Evolutionary conservation across 2,329 filamentous ascomycete genomes (phyloP).

Genomic region (Ophidiomyces ophidiicola): DNA sequence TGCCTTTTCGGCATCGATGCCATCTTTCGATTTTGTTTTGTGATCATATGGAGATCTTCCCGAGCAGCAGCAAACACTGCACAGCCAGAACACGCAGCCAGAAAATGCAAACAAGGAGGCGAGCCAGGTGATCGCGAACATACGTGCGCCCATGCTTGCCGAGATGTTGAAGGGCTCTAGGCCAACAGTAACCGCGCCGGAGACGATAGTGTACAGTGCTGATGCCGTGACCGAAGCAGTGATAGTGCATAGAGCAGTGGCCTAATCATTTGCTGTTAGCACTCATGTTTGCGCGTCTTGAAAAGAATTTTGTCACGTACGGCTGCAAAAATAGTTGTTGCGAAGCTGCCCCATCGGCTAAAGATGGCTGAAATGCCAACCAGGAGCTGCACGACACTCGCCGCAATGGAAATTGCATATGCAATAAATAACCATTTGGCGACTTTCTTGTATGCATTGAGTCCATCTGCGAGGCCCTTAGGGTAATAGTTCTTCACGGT

Average conservation of each 20-base stretch:
- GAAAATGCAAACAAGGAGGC: conserved; percentile 63
- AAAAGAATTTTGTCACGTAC: conserved; percentile 39
- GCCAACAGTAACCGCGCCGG: conserved; percentile 53
- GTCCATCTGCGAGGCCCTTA: conserved; percentile 49
- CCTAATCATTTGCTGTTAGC: conserved; percentile 23
- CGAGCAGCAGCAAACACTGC: conserved; percentile 83
- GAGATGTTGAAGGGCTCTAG: conserved; percentile 61
- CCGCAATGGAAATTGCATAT: conserved; percentile 60
- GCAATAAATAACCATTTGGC: conserved; percentile 73
- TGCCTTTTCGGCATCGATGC: conserved; percentile 46
- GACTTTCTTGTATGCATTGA: conserved; percentile 62
- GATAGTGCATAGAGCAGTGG: conserved; percentile 46
- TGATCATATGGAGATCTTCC: conserved; percentile 45
- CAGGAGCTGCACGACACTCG: conserved; percentile 59
- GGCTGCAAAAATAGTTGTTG: conserved; percentile 64
- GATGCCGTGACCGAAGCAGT: conserved; percentile 62
- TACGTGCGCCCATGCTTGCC: conserved; percentile 53
- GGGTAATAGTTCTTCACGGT: conserved; percentile 54
- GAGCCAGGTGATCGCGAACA: conserved; percentile 66
- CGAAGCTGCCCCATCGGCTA: conserved; percentile 66
- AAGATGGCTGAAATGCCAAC: conserved; percentile 73
- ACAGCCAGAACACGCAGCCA: conserved; percentile 77
- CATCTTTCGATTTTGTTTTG: conserved; percentile 25
- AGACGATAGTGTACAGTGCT: conserved; percentile 57
- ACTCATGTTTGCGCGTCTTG: neutral